A percentile compares a stretch with the other conserved stretches of the same genome.
These are phyloP conservation scores for Saraca asoca DNA, from an alignment of 331 rosid species.

Conservation along the genomic window DNA sequence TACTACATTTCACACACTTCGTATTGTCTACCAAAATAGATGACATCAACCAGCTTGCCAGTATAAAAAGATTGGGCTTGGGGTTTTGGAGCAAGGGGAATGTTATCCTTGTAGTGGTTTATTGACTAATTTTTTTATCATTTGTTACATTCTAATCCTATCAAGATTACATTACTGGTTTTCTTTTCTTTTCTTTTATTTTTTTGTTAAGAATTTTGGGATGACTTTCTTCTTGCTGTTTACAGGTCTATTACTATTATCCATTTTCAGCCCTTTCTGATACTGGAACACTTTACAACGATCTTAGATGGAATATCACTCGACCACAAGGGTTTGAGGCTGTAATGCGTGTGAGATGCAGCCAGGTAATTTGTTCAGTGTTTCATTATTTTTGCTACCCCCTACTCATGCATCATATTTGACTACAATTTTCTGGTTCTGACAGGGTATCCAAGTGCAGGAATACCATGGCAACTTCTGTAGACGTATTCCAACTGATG, in stretches of 20 bases:
- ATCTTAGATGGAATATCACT: slow-evolving; percentile 96
- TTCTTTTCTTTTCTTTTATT: neutral
- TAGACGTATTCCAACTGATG: slow-evolving; percentile 92
- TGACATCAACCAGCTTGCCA: too few relatives aligned
- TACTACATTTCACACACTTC: too few relatives aligned
- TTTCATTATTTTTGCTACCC: slow-evolving; percentile 27
- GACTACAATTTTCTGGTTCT: slow-evolving; percentile 10
- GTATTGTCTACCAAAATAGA: too few relatives aligned
- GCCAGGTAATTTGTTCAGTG: slow-evolving; percentile 67
- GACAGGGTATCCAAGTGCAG: slow-evolving; percentile 94
- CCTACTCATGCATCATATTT: slow-evolving; percentile 14
- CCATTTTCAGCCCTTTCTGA: slow-evolving; percentile 97
- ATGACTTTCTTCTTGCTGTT: slow-evolving; percentile 28
- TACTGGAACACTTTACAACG: slow-evolving; percentile 93
- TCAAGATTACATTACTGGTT: neutral
- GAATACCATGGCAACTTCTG: slow-evolving; percentile 90
- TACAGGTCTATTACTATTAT: slow-evolving; percentile 86
- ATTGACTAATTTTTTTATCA: neutral
- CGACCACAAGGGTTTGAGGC: slow-evolving; percentile 99
- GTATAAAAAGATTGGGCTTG: too few relatives aligned
- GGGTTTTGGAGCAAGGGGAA: too few relatives aligned
- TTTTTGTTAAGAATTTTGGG: neutral
- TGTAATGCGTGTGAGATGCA: slow-evolving; percentile 98
- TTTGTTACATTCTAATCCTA: neutral
- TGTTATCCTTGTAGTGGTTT: neutral